Evolutionary conservation across 2,329 filamentous ascomycete genomes (phyloP), one percentile per base, ranked within the genome.

Genomic region (Fusarium cyanostomum): DNA sequence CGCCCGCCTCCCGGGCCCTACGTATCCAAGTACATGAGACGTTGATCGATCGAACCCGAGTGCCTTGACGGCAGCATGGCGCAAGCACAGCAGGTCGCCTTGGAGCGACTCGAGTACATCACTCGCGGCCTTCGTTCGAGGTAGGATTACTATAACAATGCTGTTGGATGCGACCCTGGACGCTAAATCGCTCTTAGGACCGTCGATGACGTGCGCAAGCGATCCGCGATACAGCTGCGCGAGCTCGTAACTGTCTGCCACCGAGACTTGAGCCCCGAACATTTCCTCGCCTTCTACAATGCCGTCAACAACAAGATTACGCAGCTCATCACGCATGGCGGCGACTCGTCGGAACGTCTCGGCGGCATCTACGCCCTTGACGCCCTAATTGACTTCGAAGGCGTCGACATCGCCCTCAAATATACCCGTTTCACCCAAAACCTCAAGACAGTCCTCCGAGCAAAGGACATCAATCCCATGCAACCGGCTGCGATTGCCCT

Each of bases 371-470:
- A 95, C 71, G 94, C 94, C 58, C 86, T 99, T 60, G 94, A 97
- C 76, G 90, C 90, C 55, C 87, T 99, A 52, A 94, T 98, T 77
- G 94, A 97, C 75, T 97, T 98, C 75, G 94, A 97, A 71, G 94
- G 94, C 57, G 92, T 97, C 69, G 96, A 99, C 79, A 88, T 92
- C 21, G 92, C 92, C 31, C 88, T 92, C 71, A 98, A 98, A 78
- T 97, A 95, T 57, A 96, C 94, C 27, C 89, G 95, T 52, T 99
- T 98, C 74, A 92, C 92, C 41, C 92, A 92, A 64, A 96, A 94
- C 72, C 86, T 99, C 58, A 91, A 94, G 68, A 91, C 88, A 43
- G 90, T 97, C 34, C 84, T 99, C 69, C 88, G 94, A 70, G 94
- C 94, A 62, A 96, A 94, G 74, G 95, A 99, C 71, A 92, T 92